A percentile compares a stretch with the other conserved stretches of the same genome.
Conservation (phyloP, 2,329 filamentous ascomycete genomes). For the Xylaria sp. region DNA sequence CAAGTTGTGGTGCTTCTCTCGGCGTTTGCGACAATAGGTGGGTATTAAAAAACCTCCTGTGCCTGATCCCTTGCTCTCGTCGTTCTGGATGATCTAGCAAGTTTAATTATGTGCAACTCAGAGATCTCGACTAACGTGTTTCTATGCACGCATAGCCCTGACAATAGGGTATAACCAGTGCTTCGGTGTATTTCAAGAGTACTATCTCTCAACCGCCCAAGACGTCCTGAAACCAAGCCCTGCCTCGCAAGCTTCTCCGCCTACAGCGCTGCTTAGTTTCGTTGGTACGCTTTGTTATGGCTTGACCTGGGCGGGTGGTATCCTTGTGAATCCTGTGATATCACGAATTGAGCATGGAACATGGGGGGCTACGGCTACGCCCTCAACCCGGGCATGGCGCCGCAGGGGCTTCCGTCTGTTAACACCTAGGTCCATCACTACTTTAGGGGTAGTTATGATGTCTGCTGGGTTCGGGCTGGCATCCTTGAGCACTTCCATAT, state of each 20-base stretch:
- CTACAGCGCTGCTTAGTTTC: conserved; percentile 58
- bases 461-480: conserved; percentile 57
- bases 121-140: too few relatives aligned
- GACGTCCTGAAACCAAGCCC: conserved; percentile 52
- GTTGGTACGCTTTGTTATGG: conserved; percentile 60
- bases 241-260: conserved; percentile 46
- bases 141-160: conserved; percentile 44
- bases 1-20: conserved; percentile 57
- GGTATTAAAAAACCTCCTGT: too few relatives aligned
- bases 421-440: conserved; percentile 53
- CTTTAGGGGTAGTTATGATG: conserved; percentile 55
- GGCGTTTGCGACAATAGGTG: conserved; percentile 54
- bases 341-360: conserved; percentile 53
- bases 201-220: conserved; percentile 56
- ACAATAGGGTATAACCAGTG: conserved; percentile 62
- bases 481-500: conserved; percentile 50
- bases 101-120: too few relatives aligned
- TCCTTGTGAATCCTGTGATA: conserved; percentile 60
- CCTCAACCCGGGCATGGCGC: conserved; percentile 40
- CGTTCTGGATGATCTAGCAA: too few relatives aligned
- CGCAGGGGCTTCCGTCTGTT: conserved; percentile 43
- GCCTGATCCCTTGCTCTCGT: too few relatives aligned
- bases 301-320: conserved; percentile 61
- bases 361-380: conserved; percentile 39
- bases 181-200: conserved; percentile 61